phyloP scores from a whole-genome alignment of 2,329 filamentous ascomycete species.

The Fusarium sp. region DNA sequence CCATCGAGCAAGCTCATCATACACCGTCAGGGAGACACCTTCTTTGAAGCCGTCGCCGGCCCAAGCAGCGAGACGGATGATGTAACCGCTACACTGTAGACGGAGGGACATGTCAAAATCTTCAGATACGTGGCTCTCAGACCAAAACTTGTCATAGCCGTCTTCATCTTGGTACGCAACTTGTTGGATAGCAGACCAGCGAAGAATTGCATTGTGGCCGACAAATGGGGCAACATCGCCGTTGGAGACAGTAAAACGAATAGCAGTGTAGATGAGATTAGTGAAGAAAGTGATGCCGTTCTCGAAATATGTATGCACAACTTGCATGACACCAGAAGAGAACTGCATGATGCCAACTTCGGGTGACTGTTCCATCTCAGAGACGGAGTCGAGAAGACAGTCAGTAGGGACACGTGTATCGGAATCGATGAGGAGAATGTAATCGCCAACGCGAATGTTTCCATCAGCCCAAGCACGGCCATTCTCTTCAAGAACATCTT shows the following conservation, averaged over 20 bases:
- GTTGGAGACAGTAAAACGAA: constrained; percentile 80
- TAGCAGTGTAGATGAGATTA: constrained; percentile 80
- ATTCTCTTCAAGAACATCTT: constrained; percentile 74
- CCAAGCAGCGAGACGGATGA: constrained; percentile 78
- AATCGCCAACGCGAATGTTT: constrained; percentile 87
- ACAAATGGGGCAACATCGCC: constrained; percentile 83
- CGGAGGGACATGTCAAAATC: constrained; percentile 86
- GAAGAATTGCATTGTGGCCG: constrained; percentile 82
- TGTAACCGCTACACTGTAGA: constrained; percentile 77
- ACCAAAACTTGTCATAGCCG: constrained; percentile 84
- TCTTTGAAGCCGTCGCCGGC: constrained; percentile 83
- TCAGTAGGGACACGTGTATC: constrained; percentile 82
- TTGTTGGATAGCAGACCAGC: constrained; percentile 80
- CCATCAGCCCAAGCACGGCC: constrained; percentile 84
- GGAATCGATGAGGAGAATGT: constrained; percentile 79
- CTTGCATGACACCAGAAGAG: constrained; percentile 82
- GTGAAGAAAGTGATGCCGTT: constrained; percentile 78
- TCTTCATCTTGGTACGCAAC: constrained; percentile 77
- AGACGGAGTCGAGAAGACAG: constrained; percentile 82
- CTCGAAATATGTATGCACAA: constrained; percentile 78
- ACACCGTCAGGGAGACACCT: constrained; percentile 84
- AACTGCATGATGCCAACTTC: constrained; percentile 85
- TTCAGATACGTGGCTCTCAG: constrained; percentile 81
- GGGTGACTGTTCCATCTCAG: constrained; percentile 83
- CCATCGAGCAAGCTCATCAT: constrained; percentile 86